Evolutionary conservation across 371 early-diverging fungal genomes (phyloP), one percentile per base, ranked within the genome.

Genomic region (Mucor sp.): DNA sequence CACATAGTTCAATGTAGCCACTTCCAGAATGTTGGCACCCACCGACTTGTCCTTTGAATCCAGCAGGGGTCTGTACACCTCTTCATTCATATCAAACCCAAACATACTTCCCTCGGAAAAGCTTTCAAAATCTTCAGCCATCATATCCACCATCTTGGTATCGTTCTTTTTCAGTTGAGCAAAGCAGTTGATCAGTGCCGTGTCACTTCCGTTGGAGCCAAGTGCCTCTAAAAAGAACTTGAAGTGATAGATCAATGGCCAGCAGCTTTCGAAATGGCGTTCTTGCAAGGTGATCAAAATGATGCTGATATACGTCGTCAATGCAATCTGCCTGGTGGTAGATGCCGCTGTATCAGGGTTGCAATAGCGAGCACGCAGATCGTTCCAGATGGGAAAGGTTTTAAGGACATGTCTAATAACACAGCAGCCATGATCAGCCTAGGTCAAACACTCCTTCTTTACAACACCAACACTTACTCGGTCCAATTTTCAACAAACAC

Each of bases 231-330:
- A 75, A 33, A 85, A 82, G 6, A 62, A 48, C 30, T 78, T 69
- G 59, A 85, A 75, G 58, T 83, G 78, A 44, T 63, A 80, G 1
- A 87, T 58, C 55, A 86, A 68, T 0, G 75, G 71, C 74, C 86
- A 78, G 0, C 77, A 62, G 14, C 78, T 77, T 41, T 83, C 85
- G 58, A 79, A 85, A 28, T 86, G 79, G 7, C 85, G 74, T 37
- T 84, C 83, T 55, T 79, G 79, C 47, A 85, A 39, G 2, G 85
- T 81, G 57, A 83, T 77, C 25, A 84, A 61, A 5, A 85, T 75
- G 27, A 80, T 63, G 47, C 83, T 77, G 12, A 86, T 74, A 41
- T 83, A 85, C 4, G 83, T 83, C 15, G 83, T 80, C 21, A 87
- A 60, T 2, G 79, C 79, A 64, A 84, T 81, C 32, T 83, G 79